Base-by-base conservation (phyloP, 129 eudicot species). In the Cynara cardunculus region DNA sequence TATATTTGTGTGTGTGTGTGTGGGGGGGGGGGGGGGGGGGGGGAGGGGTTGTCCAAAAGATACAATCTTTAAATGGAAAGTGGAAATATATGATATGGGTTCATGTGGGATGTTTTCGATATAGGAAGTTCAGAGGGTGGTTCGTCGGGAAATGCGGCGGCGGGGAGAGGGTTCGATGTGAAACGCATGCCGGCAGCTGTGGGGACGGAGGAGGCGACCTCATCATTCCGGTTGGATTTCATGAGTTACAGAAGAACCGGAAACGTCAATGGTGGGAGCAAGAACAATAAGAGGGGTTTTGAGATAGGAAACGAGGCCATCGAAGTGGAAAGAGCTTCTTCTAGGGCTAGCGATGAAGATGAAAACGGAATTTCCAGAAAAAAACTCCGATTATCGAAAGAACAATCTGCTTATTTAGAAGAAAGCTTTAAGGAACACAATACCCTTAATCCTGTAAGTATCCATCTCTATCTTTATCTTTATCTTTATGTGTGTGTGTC, bases 381-480 rank as follows among this genome's bases (percentile, higher is more conserved):
- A 73, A 92, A 92, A 41, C 82, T 92, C 32, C 82, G 97, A 73
- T 72, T 92, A 5, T 86, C 97, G 0, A 92, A 92, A 77, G 91
- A 90, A 71, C 97, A 92, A 56, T 92, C 97, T 30, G 97, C 97
- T 77, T 92, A 74, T 85, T 91, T 92, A 31, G 97, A 92, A 90
- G 94, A 90, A 78, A 92, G 89, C 78, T 92, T 90, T 70, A 92
- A 90, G 62, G 97, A 92, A 87, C 97, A 90, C 80, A 81, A 72
- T 74, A 90, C 92, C 49, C 90, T 92, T 22, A 88, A 92, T 88
- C 97, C 94, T 5, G 97, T 92, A 69, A 83, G 93, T 81, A 53
- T 19, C 18, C 78, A 31, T 30, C 65, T 35, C 21, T 10, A 37
- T 39, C 59, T 31, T 24, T 34, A 14, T 31, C 59, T 31, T 35